Evolutionary conservation across 495 filamentous ascomycete species (phyloP), one percentile per base, ranked within the genome.

Genomic region (Terfezia boudieri): DNA sequence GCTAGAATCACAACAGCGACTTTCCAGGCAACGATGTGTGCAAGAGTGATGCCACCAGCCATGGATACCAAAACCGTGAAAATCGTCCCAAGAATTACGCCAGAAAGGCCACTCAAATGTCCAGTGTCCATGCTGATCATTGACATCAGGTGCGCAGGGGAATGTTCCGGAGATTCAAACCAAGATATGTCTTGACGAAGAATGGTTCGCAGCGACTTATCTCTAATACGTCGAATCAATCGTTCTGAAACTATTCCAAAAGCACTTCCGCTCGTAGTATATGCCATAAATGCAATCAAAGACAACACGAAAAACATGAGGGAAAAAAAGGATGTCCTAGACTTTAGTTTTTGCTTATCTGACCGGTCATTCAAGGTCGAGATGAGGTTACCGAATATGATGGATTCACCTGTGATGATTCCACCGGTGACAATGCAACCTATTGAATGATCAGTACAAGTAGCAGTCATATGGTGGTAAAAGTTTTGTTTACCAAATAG

Each of bases 1-100:
- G 71, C 71, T 20, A 80, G 70, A 37, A 76, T 67, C 9, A 79
- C 70, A 12, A 81, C 72, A 1, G 70, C 71, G 2, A 82, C 70
- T 57, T 80, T 80, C 78, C 79, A 81, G 6, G 77, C 79, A 52
- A 78, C 68, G 14, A 74, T 64, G 55, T 80, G 75, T 0, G 77
- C 70, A 26, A 80, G 63, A 11, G 72, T 66, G 53, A 79, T 69
- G 9, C 75, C 70, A 1, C 58, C 67, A 16, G 72, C 57, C 50
- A 74, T 64, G 38, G 65, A 69, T 9, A 68, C 61, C 1, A 66
- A 20, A n/a, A 71, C 65, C 6, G 70, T 68, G 46, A 70, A 66
- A 8, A 72, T 61, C 1, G 69, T 71, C 5, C 71, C 70, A 17
- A 73, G 61, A 43, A 72, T 71, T 7, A 68, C 66, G 17, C 71